Conservation (phyloP, 2,329 filamentous ascomycete genomes). For the Waltergamsia citrina region DNA sequence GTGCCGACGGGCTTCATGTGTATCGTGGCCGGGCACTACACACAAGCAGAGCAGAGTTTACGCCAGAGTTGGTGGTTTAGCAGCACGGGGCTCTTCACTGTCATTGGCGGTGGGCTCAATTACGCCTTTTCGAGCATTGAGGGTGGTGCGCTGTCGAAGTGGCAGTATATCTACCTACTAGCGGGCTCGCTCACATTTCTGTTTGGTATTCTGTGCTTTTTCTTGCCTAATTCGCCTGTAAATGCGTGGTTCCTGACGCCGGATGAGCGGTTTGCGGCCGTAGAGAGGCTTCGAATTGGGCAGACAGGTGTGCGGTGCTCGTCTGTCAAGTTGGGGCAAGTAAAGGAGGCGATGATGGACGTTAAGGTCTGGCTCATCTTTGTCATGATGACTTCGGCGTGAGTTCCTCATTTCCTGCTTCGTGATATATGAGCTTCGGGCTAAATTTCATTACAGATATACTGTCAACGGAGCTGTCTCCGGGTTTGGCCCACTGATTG, state of each 20-base stretch:
- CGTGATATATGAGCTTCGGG: too few species aligned
- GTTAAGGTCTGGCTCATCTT: slow-evolving; percentile 39
- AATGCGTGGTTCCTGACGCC: slow-evolving; percentile 45
- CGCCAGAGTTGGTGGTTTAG: slow-evolving; percentile 42
- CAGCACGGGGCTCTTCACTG: slow-evolving; percentile 28
- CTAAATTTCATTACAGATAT: too few species aligned
- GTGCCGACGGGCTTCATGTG: slow-evolving; percentile 41
- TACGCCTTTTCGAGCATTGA: slow-evolving; percentile 41
- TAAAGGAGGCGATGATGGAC: slow-evolving; percentile 34
- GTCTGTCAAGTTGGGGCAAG: slow-evolving; percentile 34
- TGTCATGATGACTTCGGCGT: slow-evolving; percentile 43
- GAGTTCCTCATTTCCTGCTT: slow-evolving; percentile 7
- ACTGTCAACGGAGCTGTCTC: slow-evolving; percentile 63
- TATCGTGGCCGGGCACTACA: slow-evolving; percentile 37
- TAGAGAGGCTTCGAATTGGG: slow-evolving; percentile 36
- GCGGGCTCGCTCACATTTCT: slow-evolving; percentile 37
- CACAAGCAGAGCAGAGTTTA: slow-evolving; percentile 36
- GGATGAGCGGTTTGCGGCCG: slow-evolving; percentile 39
- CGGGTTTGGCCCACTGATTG: slow-evolving; percentile 63
- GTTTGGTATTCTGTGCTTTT: slow-evolving; percentile 41
- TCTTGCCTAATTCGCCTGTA: slow-evolving; percentile 42
- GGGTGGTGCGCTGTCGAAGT: slow-evolving; percentile 30
- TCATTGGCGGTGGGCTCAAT: slow-evolving; percentile 37
- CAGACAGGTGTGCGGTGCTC: slow-evolving; percentile 39
- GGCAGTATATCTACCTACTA: slow-evolving; percentile 46